These are phyloP conservation scores for Pyricularia grisea DNA, from an alignment of 2,329 filamentous ascomycete genomes.

Conservation along the genomic window DNA sequence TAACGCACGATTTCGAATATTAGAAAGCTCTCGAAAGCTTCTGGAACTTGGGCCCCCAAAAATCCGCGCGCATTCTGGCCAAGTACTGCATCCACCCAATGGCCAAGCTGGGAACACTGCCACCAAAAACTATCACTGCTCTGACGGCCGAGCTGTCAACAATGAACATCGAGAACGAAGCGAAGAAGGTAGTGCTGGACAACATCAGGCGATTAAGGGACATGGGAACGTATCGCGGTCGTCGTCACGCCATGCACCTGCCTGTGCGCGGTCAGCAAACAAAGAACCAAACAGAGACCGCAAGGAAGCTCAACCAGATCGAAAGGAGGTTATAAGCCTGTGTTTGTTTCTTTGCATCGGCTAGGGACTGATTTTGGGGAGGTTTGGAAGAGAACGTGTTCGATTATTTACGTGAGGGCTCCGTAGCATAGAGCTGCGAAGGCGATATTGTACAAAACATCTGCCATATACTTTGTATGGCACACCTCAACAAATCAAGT, in stretches of 20 bases:
- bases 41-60: constrained; percentile 70
- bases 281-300: constrained; percentile 58
- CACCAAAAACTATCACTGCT: constrained; percentile 67
- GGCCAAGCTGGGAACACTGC: constrained; percentile 66
- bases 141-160: constrained; percentile 77
- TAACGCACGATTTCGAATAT: neutral
- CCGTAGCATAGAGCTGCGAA: neutral
- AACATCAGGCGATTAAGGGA: constrained; percentile 83
- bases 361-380: neutral
- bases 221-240: constrained; percentile 82
- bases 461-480: neutral
- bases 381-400: neutral
- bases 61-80: constrained; percentile 69
- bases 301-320: constrained; percentile 52
- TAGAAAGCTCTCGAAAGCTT: constrained; percentile 72
- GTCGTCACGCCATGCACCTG: constrained; percentile 84
- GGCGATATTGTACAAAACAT: neutral
- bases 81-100: constrained; percentile 81
- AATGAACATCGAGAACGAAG: constrained; percentile 91
- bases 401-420: neutral
- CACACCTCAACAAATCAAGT: neutral
- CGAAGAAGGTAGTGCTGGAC: constrained; percentile 66
- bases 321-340: constrained; percentile 31
- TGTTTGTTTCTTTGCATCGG: neutral
- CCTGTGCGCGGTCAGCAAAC: constrained; percentile 88